Conservation (phyloP, 2,329 filamentous ascomycete genomes). For the Ophiocordyceps unilateralis region DNA sequence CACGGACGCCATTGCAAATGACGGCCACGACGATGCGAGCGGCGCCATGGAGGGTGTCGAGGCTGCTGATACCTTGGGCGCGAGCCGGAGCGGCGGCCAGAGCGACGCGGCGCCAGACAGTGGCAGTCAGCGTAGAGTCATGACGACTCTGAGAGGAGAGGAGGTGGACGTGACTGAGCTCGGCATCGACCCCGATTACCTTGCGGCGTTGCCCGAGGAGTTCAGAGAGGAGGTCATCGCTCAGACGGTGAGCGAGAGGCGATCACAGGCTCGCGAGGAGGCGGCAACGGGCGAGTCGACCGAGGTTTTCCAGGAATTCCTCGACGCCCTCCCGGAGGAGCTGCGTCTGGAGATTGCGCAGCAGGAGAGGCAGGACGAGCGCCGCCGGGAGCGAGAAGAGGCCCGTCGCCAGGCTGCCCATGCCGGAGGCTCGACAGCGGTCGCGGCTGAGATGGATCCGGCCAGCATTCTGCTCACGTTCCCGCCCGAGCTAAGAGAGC, state of each 20-base stretch:
- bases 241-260: conserved; percentile 67
- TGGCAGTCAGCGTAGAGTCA: conserved; percentile 36
- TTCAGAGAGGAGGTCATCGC: conserved; percentile 92
- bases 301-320: conserved; percentile 82
- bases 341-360: conserved; percentile 81
- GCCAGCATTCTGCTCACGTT: conserved; percentile 86
- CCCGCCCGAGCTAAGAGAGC: conserved; percentile 65
- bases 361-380: conserved; percentile 76
- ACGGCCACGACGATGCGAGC: conserved; percentile 7
- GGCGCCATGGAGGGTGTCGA: conserved; percentile 68
- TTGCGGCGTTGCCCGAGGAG: conserved; percentile 94
- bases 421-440: conserved; percentile 32
- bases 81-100: conserved; percentile 12
- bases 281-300: conserved; percentile 55
- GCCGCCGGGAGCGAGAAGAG: conserved; percentile 72
- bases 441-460: conserved; percentile 65
- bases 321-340: conserved; percentile 80
- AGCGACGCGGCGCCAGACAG: conserved; percentile 1
- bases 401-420: conserved; percentile 48
- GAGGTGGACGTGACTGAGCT: conserved; percentile 87
- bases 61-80: conserved; percentile 17
- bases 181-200: conserved; percentile 85
- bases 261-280: conserved; percentile 56
- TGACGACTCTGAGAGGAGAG: conserved; percentile 70
- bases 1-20: not conserved